Evolutionary conservation across 768 basidiomycete genomes (phyloP), one percentile per base, ranked within the genome.

Genomic region (Amanita rubescens): DNA sequence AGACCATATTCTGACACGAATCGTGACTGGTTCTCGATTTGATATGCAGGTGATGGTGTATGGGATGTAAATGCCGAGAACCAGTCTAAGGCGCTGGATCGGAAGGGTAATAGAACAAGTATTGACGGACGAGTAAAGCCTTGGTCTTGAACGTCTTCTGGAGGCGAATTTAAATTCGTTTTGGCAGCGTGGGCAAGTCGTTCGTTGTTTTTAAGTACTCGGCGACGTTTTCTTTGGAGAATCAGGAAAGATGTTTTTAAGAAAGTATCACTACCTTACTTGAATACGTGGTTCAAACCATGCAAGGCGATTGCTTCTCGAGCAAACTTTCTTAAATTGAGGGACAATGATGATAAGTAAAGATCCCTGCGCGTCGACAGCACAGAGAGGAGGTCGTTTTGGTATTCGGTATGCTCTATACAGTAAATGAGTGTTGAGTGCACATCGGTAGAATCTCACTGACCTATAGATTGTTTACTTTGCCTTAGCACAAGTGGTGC

Each of bases 91-190:
- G 90, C 94, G 47, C 84, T 85, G 37, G 90, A 91, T 46, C 96
- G 92, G 73, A 97, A 93, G 1, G 96, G 96, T 9, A 94, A 79
- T 54, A 98, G 82, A 58, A 99, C 71, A 43, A 99, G 87, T 25
- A 95, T 75, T 17, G 95, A 94, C 9, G 96, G 95, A 5, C 96
- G 88, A 6, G 94, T 96, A 70, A 97, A 98, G 24, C 95, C 95
- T 76, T 98, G 96, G 64, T 99, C 96, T 70, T 91, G 90, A 12
- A 90, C 78, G 56, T 90, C 83, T 67, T 85, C 82, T 2, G 84
- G 84, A 20, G 81, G 72, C 6, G 71, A 69, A 34, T 76, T 71
- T 1, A 75, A 70, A 47, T 76, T 72, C 14, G 76, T 65, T 66
- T 89, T 85, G 9, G 77, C 68, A 9, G 84, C 81, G 58, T 84